Evolutionary conservation across 208 protist genomes (phyloP), one percentile per base, ranked within the genome.

Genomic region (Crithidia mellificae): DNA sequence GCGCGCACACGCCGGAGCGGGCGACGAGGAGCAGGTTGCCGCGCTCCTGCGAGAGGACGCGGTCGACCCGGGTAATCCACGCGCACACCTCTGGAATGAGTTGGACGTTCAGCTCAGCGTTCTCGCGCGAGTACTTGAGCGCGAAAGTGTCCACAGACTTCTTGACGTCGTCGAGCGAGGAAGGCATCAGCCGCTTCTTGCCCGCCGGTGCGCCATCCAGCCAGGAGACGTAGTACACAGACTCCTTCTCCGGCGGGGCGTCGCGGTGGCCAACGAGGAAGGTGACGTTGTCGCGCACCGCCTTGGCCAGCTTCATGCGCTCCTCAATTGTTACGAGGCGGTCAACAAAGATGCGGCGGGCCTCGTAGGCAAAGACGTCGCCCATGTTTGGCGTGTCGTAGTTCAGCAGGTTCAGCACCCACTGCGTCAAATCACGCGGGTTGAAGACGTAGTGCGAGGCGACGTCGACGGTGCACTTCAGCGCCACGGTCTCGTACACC

Each of bases 361-460:
- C 93, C 82, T 99, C 97, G 83, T 98, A 97, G 3, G 80, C 87
- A 59, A 97, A 88, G 32, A 89, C 94, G 53, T 98, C 93, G 34
- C 91, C 68, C 11, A 98, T 74, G 46, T 95, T 85, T 0, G 92
- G 66, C 12, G 92, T 66, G 66, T 91, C 80, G 85, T 98, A 99
- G 62, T 96, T 84, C 22, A 98, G 76, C 63, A 99, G 68, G 54
- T 94, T 93, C 39, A 97, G 63, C 17, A 90, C 85, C 96, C 97
- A 99, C 65, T 81, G 83, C 22, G 97, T 99, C 19, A 99, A 72
- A 65, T 99, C 97, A 61, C 97, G 96, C 24, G 98, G 98, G 47
- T 97, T 99, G 75, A 99, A 99, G 63, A 98, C 78, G 86, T 99
- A 99, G 75, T 99, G 98, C 20, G 95, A 93, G 25, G 95, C 87